Base-by-base conservation (phyloP, 805 yeast species). In the Yamadazyma phyllophila region DNA sequence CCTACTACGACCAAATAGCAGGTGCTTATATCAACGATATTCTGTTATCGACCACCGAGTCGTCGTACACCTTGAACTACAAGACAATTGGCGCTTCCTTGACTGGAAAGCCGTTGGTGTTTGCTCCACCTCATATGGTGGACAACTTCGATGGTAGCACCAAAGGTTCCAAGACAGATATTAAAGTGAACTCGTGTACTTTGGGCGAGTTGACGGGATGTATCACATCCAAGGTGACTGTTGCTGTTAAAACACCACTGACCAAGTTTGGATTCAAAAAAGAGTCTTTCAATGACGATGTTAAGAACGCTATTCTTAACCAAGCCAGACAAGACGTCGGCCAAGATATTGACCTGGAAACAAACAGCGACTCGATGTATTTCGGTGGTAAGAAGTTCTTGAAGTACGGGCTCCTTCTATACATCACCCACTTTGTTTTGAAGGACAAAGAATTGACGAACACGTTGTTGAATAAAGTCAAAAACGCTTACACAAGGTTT, bases 51-150 rank as follows among this genome's bases (percentile, higher is more conserved):
- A 75, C 66, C 15, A 51, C 67, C 3, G 48, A 60, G 0, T 53
- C 53, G 6, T 52, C 56, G 5, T 81, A 80, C 56, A 50, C 71
- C 3, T 68, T 81, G 20, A 55, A 53, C 12, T 81, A 78, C 55
- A 20, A 26, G 6, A 64, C 71, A 13, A 51, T 61, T 1, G 88
- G 88, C 2, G 37, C 59, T 2, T 76, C 80, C 5, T 68, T 66
- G 29, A 67, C 70, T 7, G 77, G 77, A 0, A 61, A 59, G 9
- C 58, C 71, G 4, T 60, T 84, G 20, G 61, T 84, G 31, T 85
- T 77, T 59, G 88, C 88, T 4, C 68, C 84, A 26, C 88, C 91
- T 11, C 94, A 85, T 61, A 88, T 83, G 52, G 71, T 71, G 27
- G 61, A 61, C 1, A 64, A 80, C 2, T 71, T 82, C 49, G 61